A percentile compares a stretch with the other conserved stretches of the same genome.
Evolutionary conservation across 2,329 filamentous ascomycete species (phyloP).

Genomic region (Bretziella fagacearum): DNA sequence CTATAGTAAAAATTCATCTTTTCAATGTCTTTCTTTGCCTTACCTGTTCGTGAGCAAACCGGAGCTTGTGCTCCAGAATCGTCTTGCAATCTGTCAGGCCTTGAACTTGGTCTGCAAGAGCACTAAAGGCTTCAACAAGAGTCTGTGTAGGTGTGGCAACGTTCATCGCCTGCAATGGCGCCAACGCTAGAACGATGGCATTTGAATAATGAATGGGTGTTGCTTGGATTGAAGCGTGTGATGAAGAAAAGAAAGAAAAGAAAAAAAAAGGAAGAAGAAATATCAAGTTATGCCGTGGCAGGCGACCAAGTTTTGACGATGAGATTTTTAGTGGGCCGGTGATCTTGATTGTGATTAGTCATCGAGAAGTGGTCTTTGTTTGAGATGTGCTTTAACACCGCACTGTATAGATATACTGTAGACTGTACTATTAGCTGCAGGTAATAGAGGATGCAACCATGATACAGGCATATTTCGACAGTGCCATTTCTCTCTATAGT

Average conservation of each 20-base stretch:
- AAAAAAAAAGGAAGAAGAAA: constrained; percentile 15
- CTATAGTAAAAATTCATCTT: background rate
- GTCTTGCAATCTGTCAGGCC: constrained; percentile 45
- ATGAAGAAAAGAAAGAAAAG: constrained; percentile 17
- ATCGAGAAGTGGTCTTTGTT: background rate
- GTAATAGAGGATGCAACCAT: too few relatives aligned
- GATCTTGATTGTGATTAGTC: background rate
- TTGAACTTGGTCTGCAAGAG: constrained; percentile 48
- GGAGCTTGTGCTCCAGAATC: constrained; percentile 48
- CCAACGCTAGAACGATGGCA: constrained; percentile 14
- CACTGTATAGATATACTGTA: background rate
- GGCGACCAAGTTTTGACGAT: constrained; percentile 11
- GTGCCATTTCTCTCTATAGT: too few relatives aligned
- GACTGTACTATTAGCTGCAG: too few relatives aligned
- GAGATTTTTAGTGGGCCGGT: constrained; percentile 12
- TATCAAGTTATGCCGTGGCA: constrained; percentile 4
- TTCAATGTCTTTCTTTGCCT: constrained; percentile 17
- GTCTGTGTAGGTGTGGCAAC: constrained; percentile 28
- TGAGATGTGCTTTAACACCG: background rate
- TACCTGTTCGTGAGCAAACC: constrained; percentile 51
- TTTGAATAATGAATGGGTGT: constrained; percentile 3
- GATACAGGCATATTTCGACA: too few relatives aligned
- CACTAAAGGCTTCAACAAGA: constrained; percentile 46
- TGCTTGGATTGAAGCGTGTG: constrained; percentile 8
- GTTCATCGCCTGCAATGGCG: constrained; percentile 14